These are phyloP conservation scores for Lactarius tabidus DNA, from an alignment of 768 basidiomycete species.

Conservation along the genomic window DNA sequence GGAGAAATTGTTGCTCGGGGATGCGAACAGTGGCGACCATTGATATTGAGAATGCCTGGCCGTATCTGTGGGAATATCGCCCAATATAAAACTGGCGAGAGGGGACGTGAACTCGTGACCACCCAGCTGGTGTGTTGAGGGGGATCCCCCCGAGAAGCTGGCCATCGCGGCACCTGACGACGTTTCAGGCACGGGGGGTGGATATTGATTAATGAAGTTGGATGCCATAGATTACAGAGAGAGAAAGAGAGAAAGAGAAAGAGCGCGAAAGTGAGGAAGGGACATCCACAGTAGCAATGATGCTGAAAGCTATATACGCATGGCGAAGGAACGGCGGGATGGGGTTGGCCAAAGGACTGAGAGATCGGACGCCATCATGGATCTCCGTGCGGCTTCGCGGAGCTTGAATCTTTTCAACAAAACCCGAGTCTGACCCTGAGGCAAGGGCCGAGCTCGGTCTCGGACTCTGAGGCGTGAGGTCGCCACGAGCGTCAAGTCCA, in stretches of 20 bases:
- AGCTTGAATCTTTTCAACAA: conserved; percentile 6
- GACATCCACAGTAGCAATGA: conserved; percentile 19
- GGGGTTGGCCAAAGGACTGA: conserved; percentile 18
- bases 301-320: conserved; percentile 26
- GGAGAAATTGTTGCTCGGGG: conserved; percentile 13
- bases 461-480: not conserved
- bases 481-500: not conserved
- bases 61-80: conserved; percentile 19
- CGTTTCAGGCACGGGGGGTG: conserved; percentile 18
- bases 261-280: conserved; percentile 18
- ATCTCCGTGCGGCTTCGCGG: conserved; percentile 25
- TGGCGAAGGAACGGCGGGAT: conserved; percentile 24
- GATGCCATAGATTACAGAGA: conserved; percentile 17
- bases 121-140: conserved; percentile 15
- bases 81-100: conserved; percentile 21
- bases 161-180: conserved; percentile 22
- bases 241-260: conserved; percentile 10
- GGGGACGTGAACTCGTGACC: conserved; percentile 24
- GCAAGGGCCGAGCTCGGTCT: not conserved
- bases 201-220: conserved; percentile 23
- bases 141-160: conserved; percentile 24
- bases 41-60: conserved; percentile 21
- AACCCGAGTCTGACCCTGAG: not conserved
- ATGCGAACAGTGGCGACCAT: conserved; percentile 16
- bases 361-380: conserved; percentile 26